phyloP scores from a whole-genome alignment of 208 protist genomes.

The Leishmania lainsoni region DNA sequence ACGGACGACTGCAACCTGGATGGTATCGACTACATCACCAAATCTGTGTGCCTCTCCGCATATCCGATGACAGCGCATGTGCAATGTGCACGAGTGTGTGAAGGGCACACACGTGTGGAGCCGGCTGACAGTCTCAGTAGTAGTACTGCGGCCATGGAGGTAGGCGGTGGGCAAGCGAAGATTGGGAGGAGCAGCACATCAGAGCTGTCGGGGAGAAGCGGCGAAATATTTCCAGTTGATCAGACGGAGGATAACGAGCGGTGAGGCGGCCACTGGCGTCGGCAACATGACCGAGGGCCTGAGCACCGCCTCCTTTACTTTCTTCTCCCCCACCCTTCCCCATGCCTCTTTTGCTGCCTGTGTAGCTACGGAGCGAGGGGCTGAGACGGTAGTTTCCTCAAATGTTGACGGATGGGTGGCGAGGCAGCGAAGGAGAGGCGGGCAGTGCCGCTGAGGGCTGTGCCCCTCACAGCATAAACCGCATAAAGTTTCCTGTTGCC shows the following conservation, averaged over 20 bases:
- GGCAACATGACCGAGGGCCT: background rate
- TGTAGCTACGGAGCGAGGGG: background rate
- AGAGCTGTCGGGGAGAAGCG: background rate
- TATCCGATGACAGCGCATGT: conserved; percentile 83
- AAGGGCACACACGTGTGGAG: conserved; percentile 59
- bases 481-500: background rate
- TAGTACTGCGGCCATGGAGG: background rate
- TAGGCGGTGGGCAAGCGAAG: background rate
- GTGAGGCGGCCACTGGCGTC: conserved; percentile 4
- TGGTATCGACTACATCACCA: conserved; percentile 81
- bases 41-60: conserved; percentile 67
- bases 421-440: background rate
- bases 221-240: conserved; percentile 7
- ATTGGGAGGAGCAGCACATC: background rate
- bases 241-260: background rate
- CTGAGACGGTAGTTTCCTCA: background rate
- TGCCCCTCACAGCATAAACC: background rate
- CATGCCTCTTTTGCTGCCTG: background rate
- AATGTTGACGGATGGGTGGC: background rate
- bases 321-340: background rate
- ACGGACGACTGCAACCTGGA: conserved; percentile 79
- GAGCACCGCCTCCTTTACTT: background rate
- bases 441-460: background rate
- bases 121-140: conserved; percentile 11
- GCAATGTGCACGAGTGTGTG: conserved; percentile 76